Base-by-base conservation (phyloP, 305 asterid species). In the Rubia peregrina region DNA sequence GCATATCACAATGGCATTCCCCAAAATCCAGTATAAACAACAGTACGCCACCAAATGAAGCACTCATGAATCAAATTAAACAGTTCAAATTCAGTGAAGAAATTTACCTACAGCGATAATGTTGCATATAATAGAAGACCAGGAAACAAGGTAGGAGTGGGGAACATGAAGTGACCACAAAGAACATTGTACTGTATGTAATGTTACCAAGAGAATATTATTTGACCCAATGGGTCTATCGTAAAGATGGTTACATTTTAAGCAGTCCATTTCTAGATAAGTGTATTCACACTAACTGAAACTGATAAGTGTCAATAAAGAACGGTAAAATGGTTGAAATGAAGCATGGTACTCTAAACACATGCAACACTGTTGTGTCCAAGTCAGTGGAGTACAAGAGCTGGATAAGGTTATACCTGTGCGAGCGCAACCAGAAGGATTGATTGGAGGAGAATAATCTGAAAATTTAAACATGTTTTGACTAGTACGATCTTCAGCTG, bases 351-450 rank as follows among this genome's bases (percentile, higher is more conserved):
- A 26, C 1, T 64, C 62, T 30, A 10, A 53, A 36, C 36, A 33
- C 36, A 68, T 30, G 48, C 33, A 26, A 71, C 24, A 61, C 10
- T 60, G 7, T 22, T 16, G 42, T 30, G 65, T 6, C 21, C 16
- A 61, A 61, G 43, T 30, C 65, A 62, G 16, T 36, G 6, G 46
- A 62, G 24, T 62, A 38, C 21, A 38, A 16, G 48, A 75, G 21
- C 38, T 40, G 22, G 51, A 71, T 55, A 26, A n/a, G 33, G 60
- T 69, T 13, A 70, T 74, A 95, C 98, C 98, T 74, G 88, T 78
- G 68, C 99, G 98, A 80, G 99, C 95, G 76, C 96, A 90, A 62
- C 99, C 98, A 77, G 94, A 84, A 75, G 91, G 94, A 80, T 92
- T 95, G 73, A 70, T 36, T 30, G 91, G 89, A 67, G 96, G 95